Evolutionary conservation across 164 flowering plant genomes (phyloP).

Genomic region (Akebia trifoliata): DNA sequence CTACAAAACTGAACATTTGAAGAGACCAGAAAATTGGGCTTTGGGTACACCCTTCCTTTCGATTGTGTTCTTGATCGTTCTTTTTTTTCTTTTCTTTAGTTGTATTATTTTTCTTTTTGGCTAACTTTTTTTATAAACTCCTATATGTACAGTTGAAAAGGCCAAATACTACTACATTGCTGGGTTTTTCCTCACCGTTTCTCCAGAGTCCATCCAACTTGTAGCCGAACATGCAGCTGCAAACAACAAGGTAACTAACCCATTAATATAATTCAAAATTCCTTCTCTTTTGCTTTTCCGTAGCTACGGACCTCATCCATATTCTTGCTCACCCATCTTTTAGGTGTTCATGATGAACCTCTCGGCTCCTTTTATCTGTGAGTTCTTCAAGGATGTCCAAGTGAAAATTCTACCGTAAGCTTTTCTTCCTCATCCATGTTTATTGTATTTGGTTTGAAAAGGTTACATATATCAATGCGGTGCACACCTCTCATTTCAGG

Average conservation of each 20-base stretch:
- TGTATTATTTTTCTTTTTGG: not conserved
- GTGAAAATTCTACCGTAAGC: conserved; percentile 86
- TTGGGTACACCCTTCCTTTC: conserved; percentile 44
- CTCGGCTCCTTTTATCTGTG: conserved; percentile 93
- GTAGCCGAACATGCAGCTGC: conserved; percentile 79
- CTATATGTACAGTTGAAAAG: conserved; percentile 67
- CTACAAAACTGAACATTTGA: conserved; percentile 88
- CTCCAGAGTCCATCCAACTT: conserved; percentile 77
- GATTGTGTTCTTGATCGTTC: not conserved
- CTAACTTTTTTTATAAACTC: not conserved
- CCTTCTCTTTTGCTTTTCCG: not conserved
- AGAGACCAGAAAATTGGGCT: conserved; percentile 92
- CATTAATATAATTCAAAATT: not conserved
- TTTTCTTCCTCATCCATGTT: conserved; percentile 1
- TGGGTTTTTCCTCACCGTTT: conserved; percentile 94
- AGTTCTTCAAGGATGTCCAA: conserved; percentile 83
- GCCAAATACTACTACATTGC: conserved; percentile 89
- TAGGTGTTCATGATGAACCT: conserved; percentile 87
- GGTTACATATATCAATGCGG: not conserved
- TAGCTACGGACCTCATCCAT: not conserved
- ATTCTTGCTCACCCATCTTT: conserved; percentile 6
- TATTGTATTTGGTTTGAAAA: not conserved
- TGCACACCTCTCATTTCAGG: conserved; percentile 29
- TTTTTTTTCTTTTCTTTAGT: not conserved
- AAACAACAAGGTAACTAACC: conserved; percentile 56